Evolutionary conservation across 192 early-diverging fungal genomes (phyloP).

Genomic region (Fimicolochytrium jonesii): DNA sequence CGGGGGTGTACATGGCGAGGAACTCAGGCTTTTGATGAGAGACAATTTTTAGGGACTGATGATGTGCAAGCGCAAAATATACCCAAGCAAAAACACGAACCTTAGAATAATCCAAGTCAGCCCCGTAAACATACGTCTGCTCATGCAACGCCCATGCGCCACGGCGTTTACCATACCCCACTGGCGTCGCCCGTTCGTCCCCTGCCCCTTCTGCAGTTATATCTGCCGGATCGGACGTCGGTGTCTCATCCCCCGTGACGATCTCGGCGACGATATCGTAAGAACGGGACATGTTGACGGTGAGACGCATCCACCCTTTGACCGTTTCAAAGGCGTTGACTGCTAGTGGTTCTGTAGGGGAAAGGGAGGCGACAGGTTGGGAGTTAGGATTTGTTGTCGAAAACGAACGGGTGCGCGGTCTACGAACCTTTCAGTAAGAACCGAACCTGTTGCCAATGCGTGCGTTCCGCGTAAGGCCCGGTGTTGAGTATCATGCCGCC

Average conservation of each 20-base stretch:
- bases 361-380: not conserved
- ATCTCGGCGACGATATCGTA: conserved; percentile 83
- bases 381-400: not conserved
- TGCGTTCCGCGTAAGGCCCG: conserved; percentile 75
- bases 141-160: conserved; percentile 89
- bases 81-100: not conserved
- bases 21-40: conserved; percentile 19
- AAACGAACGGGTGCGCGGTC: not conserved
- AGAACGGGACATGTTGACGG: conserved; percentile 85
- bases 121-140: conserved; percentile 54
- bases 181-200: conserved; percentile 35
- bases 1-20: conserved; percentile 23
- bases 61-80: not conserved
- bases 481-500: conserved; percentile 81
- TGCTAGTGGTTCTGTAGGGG: conserved; percentile 73
- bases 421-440: conserved; percentile 69
- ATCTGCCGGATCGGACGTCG: conserved; percentile 46
- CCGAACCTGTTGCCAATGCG: conserved; percentile 98
- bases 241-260: conserved; percentile 43
- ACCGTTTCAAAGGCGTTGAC: conserved; percentile 87
- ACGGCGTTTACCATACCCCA: conserved; percentile 38
- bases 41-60: not conserved
- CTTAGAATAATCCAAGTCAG: conserved; percentile 24
- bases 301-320: conserved; percentile 79
- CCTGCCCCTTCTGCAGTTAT: conserved; percentile 13